Evolutionary conservation across 768 basidiomycete species (phyloP).

Genomic region (Strobilomyces echinocephalus): DNA sequence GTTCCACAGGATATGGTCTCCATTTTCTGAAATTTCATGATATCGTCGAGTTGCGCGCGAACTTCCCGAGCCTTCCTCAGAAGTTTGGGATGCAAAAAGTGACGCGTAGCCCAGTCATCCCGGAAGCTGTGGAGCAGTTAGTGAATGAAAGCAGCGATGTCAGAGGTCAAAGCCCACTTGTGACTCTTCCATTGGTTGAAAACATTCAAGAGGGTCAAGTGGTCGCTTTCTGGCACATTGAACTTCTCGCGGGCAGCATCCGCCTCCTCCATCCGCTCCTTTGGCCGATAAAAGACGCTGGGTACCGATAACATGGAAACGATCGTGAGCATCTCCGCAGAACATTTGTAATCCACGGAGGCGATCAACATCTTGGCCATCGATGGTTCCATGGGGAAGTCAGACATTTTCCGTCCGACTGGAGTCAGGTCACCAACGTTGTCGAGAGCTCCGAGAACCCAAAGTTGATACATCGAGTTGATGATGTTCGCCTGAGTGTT

Average conservation of each 20-base stretch:
- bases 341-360: slow-evolving; percentile 89
- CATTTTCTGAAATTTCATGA: slow-evolving; percentile 99
- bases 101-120: slow-evolving; percentile 92
- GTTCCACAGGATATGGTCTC: slow-evolving; percentile 87
- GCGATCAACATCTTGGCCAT: slow-evolving; percentile 97
- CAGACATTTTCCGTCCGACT: slow-evolving; percentile 93
- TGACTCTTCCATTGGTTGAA: slow-evolving; percentile 99
- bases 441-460: slow-evolving; percentile 96
- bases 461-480: slow-evolving; percentile 99
- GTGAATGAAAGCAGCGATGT: neutral
- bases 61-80: slow-evolving; percentile 95
- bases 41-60: slow-evolving; percentile 91
- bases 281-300: slow-evolving; percentile 95
- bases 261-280: slow-evolving; percentile 95
- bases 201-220: slow-evolving; percentile 91
- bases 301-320: slow-evolving; percentile 99
- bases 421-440: slow-evolving; percentile 96
- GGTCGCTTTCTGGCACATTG: slow-evolving; percentile 97
- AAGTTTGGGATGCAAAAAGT: slow-evolving; percentile 95
- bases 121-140: slow-evolving; percentile 53
- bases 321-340: slow-evolving; percentile 94
- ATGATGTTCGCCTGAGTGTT: slow-evolving; percentile 79
- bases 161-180: slow-evolving; percentile 49
- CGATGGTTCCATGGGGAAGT: slow-evolving; percentile 99
- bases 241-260: slow-evolving; percentile 98